A percentile compares a stretch with the other conserved stretches of the same genome.
Conservation (phyloP, 1,139 yeast genomes). For the Debaryomyces sp. region DNA sequence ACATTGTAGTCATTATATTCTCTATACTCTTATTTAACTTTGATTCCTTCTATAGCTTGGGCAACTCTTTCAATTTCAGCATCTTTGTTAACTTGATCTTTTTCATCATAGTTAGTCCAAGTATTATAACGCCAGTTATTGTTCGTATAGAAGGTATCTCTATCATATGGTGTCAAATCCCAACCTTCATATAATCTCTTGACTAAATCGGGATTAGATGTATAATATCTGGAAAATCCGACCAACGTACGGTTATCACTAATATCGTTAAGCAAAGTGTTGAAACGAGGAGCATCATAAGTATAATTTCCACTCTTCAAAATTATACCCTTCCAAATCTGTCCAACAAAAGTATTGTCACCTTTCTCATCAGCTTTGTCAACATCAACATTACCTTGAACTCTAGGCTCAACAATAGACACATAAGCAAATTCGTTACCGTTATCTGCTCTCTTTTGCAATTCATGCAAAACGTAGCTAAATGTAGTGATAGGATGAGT, state of each 20-base stretch:
- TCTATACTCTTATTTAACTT: not conserved
- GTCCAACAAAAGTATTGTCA: conserved; percentile 37
- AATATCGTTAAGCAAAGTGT: conserved; percentile 24
- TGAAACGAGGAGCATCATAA: conserved; percentile 27
- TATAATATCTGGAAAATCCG: conserved; percentile 50
- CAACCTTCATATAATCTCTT: conserved; percentile 47
- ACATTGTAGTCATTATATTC: not conserved
- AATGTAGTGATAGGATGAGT: conserved; percentile 39
- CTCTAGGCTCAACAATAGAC: conserved; percentile 53
- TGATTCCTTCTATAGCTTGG: conserved; percentile 3
- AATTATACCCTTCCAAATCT: conserved; percentile 52
- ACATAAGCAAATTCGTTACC: conserved; percentile 52
- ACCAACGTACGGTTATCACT: conserved; percentile 42
- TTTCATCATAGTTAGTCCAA: conserved; percentile 18
- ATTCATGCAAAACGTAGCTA: conserved; percentile 36
- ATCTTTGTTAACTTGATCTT: conserved; percentile 18
- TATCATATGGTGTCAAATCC: conserved; percentile 36
- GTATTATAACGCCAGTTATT: conserved; percentile 32
- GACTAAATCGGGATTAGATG: conserved; percentile 56
- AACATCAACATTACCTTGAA: conserved; percentile 18
- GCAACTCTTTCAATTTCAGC: conserved; percentile 14
- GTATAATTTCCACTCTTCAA: conserved; percentile 51
- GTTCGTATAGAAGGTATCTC: conserved; percentile 26
- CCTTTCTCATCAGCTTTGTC: conserved; percentile 16
- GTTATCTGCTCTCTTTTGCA: conserved; percentile 39